phyloP scores from a whole-genome alignment of 1,284 basidiomycete genomes.

The Pyrrhoderma lamaoense region DNA sequence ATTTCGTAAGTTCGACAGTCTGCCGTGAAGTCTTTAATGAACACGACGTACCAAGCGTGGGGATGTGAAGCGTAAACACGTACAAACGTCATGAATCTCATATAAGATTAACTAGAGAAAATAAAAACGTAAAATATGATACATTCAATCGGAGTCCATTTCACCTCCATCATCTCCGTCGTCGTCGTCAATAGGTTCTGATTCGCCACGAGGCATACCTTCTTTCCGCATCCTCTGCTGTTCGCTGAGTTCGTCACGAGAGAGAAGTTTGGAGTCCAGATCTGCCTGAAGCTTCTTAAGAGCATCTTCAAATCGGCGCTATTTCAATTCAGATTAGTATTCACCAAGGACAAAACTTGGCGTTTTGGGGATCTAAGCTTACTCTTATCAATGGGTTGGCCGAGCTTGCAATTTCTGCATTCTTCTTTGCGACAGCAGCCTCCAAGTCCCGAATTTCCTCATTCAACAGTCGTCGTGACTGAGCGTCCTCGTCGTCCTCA shows the following conservation, averaged over 20 bases:
- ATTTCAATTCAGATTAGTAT: slow-evolving; percentile 6
- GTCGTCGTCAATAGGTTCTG: slow-evolving; percentile 37
- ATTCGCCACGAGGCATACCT: slow-evolving; percentile 42
- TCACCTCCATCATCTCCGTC: slow-evolving; percentile 34
- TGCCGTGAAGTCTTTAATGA: too few species aligned
- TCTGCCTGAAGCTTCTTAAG: slow-evolving; percentile 83
- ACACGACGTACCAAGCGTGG: too few species aligned
- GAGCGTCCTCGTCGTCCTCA: slow-evolving; percentile 55
- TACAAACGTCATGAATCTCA: too few species aligned
- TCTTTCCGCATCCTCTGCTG: slow-evolving; percentile 60
- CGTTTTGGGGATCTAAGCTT: too few species aligned
- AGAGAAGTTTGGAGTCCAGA: slow-evolving; percentile 78
- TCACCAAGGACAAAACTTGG: not conserved
- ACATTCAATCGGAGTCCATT: slow-evolving; percentile 6
- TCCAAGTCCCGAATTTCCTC: slow-evolving; percentile 90
- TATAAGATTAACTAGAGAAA: too few species aligned
- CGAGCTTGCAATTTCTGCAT: slow-evolving; percentile 77
- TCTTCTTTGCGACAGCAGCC: slow-evolving; percentile 82
- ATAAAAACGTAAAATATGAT: too few species aligned
- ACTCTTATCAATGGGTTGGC: slow-evolving; percentile 86
- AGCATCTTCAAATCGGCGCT: slow-evolving; percentile 93
- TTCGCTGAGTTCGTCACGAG: slow-evolving; percentile 71
- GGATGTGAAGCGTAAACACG: too few species aligned
- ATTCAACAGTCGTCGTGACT: slow-evolving; percentile 73
- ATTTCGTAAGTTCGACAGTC: too few species aligned